Evolutionary conservation across 495 filamentous ascomycete genomes (phyloP).

Genomic region (Thermothielavioides terrestris): DNA sequence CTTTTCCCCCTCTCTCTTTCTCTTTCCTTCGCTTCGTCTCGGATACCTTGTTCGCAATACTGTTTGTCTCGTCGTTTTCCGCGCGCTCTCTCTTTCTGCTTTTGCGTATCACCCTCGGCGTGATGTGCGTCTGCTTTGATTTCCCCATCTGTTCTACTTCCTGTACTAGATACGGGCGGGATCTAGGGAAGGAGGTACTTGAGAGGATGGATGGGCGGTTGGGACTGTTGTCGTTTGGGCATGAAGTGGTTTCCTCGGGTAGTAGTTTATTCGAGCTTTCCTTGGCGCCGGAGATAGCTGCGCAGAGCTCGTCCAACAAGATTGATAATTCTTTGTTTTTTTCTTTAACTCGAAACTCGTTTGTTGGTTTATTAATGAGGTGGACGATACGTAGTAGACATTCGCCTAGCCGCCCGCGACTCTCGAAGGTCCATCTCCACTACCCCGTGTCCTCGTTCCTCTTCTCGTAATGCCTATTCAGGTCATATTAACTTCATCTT

Average conservation of each 20-base stretch:
- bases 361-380: neutral
- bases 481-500: too few species aligned
- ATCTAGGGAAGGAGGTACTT: slow-evolving; percentile 14
- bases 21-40: slow-evolving; percentile 13
- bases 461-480: too few species aligned
- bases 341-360: neutral
- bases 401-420: slow-evolving; percentile 1
- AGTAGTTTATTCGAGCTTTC: neutral
- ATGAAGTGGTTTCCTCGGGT: neutral
- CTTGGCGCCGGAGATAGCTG: slow-evolving; percentile 11
- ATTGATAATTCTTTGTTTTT: slow-evolving; percentile 16
- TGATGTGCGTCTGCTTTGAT: slow-evolving; percentile 9
- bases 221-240: neutral
- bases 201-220: slow-evolving; percentile 7
- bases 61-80: slow-evolving; percentile 12
- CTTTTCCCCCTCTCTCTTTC: slow-evolving; percentile 7
- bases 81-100: neutral
- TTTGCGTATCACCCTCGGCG: slow-evolving; percentile 11
- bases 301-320: slow-evolving; percentile 16
- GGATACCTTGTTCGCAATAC: slow-evolving; percentile 15
- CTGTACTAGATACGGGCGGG: slow-evolving; percentile 23
- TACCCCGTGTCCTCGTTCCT: too few species aligned
- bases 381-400: neutral
- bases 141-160: slow-evolving; percentile 22
- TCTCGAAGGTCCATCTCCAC: slow-evolving; percentile 3